Conservation (phyloP, 768 basidiomycete species). For the Obba rivulosa region DNA sequence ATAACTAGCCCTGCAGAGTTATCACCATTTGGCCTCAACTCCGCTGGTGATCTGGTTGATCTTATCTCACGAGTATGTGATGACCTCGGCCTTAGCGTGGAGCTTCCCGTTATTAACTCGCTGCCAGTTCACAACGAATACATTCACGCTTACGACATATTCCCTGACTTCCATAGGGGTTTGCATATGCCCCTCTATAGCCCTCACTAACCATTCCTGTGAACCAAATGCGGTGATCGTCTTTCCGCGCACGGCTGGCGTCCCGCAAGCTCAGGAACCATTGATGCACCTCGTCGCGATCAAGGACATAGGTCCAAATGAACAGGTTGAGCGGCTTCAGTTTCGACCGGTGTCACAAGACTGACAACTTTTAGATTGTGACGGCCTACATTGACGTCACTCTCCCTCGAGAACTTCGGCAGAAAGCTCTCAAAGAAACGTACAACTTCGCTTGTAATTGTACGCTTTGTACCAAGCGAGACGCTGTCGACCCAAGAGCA, state of each 20-base stretch:
- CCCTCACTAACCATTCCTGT: slow-evolving; percentile 86
- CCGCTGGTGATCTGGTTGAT: slow-evolving; percentile 59
- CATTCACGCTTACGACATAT: slow-evolving; percentile 79
- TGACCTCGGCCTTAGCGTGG: not conserved
- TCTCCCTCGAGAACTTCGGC: slow-evolving; percentile 51
- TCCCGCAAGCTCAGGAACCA: slow-evolving; percentile 41
- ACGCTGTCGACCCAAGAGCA: slow-evolving; percentile 57
- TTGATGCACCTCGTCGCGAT: slow-evolving; percentile 71
- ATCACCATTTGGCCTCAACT: slow-evolving; percentile 48
- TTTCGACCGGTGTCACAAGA: not conserved
- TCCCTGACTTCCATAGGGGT: slow-evolving; percentile 79
- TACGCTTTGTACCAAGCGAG: slow-evolving; percentile 38
- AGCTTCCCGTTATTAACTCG: not conserved
- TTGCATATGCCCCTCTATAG: slow-evolving; percentile 73
- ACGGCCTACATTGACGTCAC: slow-evolving; percentile 87
- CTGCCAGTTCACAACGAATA: slow-evolving; percentile 81
- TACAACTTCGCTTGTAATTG: slow-evolving; percentile 81
- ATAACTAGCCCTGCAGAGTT: slow-evolving; percentile 56
- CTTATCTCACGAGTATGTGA: slow-evolving; percentile 63
- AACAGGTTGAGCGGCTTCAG: slow-evolving; percentile 55
- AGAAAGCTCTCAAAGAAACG: slow-evolving; percentile 53
- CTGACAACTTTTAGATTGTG: slow-evolving; percentile 45
- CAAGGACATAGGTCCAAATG: slow-evolving; percentile 50
- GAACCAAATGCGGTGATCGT: slow-evolving; percentile 88
- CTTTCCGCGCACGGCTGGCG: slow-evolving; percentile 57